Evolutionary conservation across 169 alveolate genomes (phyloP), one percentile per base, ranked within the genome.

Genomic region (Eimeria tenella): DNA sequence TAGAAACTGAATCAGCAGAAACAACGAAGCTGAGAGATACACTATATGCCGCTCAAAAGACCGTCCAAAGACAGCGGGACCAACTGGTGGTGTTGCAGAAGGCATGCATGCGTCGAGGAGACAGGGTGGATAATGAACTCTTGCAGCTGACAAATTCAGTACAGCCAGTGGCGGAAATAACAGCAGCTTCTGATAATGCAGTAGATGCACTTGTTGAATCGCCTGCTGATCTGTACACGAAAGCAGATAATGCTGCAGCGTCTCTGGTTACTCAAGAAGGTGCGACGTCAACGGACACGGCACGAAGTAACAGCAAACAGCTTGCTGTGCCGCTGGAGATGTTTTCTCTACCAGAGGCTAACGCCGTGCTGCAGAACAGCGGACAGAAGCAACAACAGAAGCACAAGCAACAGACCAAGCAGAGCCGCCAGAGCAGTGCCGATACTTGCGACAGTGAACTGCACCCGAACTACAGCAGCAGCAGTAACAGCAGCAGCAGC

Each of bases 351-450:
- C 13, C 88, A 0, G 31, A 19, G 55, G 9, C 73, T 23, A 79
- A 55, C 13, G 88, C 53, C 60, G n/a, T 58, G 68, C 68, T 13
- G 19, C 68, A 17, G 21, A 10, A 1, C 11, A 17, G 19, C 21
- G 68, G 52, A 2, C 73, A 55, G 70, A 58, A 77, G 56, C 73
- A 53, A 71, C 88, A 52, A 79, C 56, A n/a, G 71, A 15, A 55
- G 31, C 5, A 55, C 23, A 53, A 4, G 21, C 70, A 79, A n/a
- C 56, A 13, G 23, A 21, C 65, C 15, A 79, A 79, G 70, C 88
- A 79, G 25, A 79, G 56, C 88, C 88, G 88, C 53, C 88, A 53
- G 70, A 79, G 88, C 25, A 79, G 88, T 68, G 88, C 88, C 52
- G 88, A 79, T 52, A 79, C 88, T 5, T 79, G 88, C 25, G 88